These are phyloP conservation scores for Tuber magnatum DNA, from an alignment of 495 filamentous ascomycete species.

Conservation along the genomic window DNA sequence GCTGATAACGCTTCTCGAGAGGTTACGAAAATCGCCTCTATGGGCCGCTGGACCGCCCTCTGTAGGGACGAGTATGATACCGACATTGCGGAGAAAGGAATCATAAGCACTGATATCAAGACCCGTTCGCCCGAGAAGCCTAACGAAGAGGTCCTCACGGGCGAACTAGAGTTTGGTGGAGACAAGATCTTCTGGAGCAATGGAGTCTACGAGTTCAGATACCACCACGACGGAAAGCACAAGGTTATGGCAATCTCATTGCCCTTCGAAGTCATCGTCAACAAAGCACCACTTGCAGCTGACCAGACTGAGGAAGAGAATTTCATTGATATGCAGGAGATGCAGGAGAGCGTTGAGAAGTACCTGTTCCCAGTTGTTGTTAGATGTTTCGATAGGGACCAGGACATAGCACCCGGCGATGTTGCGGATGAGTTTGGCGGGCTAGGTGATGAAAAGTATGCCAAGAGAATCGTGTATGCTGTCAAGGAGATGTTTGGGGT, in stretches of 20 bases:
- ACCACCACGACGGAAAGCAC: conserved; percentile 90
- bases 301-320: conserved; percentile 55
- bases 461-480: conserved; percentile 82
- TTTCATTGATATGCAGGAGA: conserved; percentile 29
- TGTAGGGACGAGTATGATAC: conserved; percentile 71
- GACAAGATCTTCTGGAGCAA: conserved; percentile 97
- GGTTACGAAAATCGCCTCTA: conserved; percentile 70
- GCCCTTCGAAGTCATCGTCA: conserved; percentile 83
- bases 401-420: conserved; percentile 78
- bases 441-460: conserved; percentile 79
- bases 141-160: conserved; percentile 53
- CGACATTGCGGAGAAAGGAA: conserved; percentile 66
- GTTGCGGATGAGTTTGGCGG: conserved; percentile 81
- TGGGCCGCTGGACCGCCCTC: conserved; percentile 84
- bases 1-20: conserved; percentile 85
- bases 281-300: conserved; percentile 55
- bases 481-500: conserved; percentile 97
- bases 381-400: conserved; percentile 88
- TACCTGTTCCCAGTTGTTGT: conserved; percentile 72
- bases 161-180: conserved; percentile 80
- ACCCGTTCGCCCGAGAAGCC: conserved; percentile 45
- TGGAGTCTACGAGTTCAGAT: conserved; percentile 91
- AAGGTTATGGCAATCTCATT: conserved; percentile 93
- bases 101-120: conserved; percentile 59
- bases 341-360: conserved; percentile 59